A percentile compares a stretch with the other conserved stretches of the same genome.
Conservation (phyloP, 1,139 yeast genomes). For the Arxiozyma heterogenica region DNA sequence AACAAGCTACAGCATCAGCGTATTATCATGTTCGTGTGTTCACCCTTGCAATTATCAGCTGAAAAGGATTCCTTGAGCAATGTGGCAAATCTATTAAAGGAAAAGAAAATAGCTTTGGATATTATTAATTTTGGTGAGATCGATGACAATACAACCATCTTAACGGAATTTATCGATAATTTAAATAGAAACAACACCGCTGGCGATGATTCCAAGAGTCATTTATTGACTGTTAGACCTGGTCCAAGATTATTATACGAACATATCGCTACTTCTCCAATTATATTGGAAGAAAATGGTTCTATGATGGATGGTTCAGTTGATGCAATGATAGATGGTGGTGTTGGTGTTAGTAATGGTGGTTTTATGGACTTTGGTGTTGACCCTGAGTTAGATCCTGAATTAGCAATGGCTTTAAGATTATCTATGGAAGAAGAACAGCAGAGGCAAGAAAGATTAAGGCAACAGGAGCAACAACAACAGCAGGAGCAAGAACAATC, state of each 20-base stretch:
- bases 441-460: slow-evolving; percentile 34
- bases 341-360: slow-evolving; percentile 38
- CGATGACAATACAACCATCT: slow-evolving; percentile 60
- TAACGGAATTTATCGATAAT: slow-evolving; percentile 71
- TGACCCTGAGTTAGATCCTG: slow-evolving; percentile 94
- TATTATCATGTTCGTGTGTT: slow-evolving; percentile 81
- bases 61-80: slow-evolving; percentile 59
- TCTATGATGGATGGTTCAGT: slow-evolving; percentile 19
- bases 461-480: slow-evolving; percentile 21
- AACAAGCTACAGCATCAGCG: slow-evolving; percentile 89
- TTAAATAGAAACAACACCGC: slow-evolving; percentile 44
- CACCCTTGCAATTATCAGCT: slow-evolving; percentile 49
- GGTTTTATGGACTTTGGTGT: slow-evolving; percentile 52
- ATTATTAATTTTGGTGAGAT: slow-evolving; percentile 91
- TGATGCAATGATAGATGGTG: slow-evolving; percentile 36
- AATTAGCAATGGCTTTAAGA: slow-evolving; percentile 81
- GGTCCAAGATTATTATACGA: slow-evolving; percentile 67
- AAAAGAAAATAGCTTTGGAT: slow-evolving; percentile 86
- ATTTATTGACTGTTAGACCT: slow-evolving; percentile 79
- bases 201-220: slow-evolving; percentile 67
- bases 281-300: slow-evolving; percentile 31
- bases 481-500: neutral
- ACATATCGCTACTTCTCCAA: slow-evolving; percentile 27
- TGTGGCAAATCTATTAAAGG: slow-evolving; percentile 87
- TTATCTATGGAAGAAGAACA: slow-evolving; percentile 38